Conservation (phyloP, 83 land plant genomes). For the Larix sibirica region DNA sequence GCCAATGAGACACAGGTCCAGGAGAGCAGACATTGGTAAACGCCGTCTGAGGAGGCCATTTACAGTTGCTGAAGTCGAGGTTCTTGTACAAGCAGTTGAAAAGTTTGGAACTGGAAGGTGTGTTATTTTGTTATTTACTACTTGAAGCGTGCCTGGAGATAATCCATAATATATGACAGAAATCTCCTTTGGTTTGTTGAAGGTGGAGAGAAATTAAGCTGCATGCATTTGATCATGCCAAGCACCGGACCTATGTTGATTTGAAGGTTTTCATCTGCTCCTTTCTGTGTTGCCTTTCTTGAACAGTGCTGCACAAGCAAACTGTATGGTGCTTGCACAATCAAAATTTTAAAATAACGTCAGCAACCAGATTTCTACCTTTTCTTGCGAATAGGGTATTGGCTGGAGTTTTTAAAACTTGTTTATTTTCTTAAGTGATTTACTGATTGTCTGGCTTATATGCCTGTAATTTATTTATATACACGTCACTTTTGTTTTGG, state of each 20-base stretch:
- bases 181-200: background rate
- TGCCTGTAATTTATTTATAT: too few relatives aligned
- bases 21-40: constrained; percentile 27
- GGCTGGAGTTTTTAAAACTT: too few relatives aligned
- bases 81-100: constrained; percentile 50
- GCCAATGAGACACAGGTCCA: constrained; percentile 26
- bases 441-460: too few relatives aligned
- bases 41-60: constrained; percentile 48
- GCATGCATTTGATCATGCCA: constrained; percentile 29
- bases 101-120: constrained; percentile 58
- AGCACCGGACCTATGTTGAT: constrained; percentile 30
- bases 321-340: too few relatives aligned
- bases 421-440: too few relatives aligned
- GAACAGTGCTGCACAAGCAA: too few relatives aligned
- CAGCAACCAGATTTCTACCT: too few relatives aligned
- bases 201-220: constrained; percentile 33
- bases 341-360: too few relatives aligned
- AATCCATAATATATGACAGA: background rate
- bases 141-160: background rate
- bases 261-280: constrained; percentile 20
- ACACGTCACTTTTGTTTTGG: too few relatives aligned
- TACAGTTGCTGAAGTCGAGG: constrained; percentile 45
- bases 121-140: background rate
- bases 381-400: too few relatives aligned
- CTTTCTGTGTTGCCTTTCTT: too few relatives aligned